phyloP scores from a whole-genome alignment of 1,139 yeast genomes.

The Candida freyschussii region DNA sequence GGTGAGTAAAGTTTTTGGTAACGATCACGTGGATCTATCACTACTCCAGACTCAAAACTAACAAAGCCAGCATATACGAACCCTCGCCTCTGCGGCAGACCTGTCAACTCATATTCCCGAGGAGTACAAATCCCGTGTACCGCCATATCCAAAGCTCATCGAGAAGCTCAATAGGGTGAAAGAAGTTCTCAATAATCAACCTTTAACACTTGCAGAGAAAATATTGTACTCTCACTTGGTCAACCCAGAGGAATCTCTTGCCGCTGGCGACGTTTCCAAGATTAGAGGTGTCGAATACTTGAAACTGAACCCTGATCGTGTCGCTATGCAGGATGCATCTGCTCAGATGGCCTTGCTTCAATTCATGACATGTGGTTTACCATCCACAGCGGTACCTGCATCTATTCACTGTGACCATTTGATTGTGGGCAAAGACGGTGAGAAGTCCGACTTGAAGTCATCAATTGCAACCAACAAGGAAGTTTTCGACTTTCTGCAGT shows the following conservation, averaged over 20 bases:
- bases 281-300: slow-evolving; percentile 83
- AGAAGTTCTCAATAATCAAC: slow-evolving; percentile 58
- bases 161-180: slow-evolving; percentile 60
- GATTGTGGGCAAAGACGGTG: slow-evolving; percentile 94
- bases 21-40: slow-evolving; percentile 1
- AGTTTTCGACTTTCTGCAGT: slow-evolving; percentile 86
- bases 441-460: slow-evolving; percentile 63
- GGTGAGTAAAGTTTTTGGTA: slow-evolving; percentile 9
- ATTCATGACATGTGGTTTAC: slow-evolving; percentile 93
- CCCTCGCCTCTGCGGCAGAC: slow-evolving; percentile 20
- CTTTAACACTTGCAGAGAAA: slow-evolving; percentile 90
- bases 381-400: slow-evolving; percentile 83
- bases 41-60: slow-evolving; percentile 3
- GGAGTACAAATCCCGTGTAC: slow-evolving; percentile 65
- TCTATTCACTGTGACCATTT: slow-evolving; percentile 97
- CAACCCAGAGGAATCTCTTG: slow-evolving; percentile 74
- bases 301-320: slow-evolving; percentile 94
- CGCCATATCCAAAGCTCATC: slow-evolving; percentile 79
- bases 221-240: slow-evolving; percentile 87
- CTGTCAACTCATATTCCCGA: slow-evolving; percentile 42
- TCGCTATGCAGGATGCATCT: slow-evolving; percentile 98
- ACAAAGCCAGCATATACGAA: slow-evolving; percentile 14
- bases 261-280: slow-evolving; percentile 43
- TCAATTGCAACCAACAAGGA: slow-evolving; percentile 86
- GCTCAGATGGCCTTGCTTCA: slow-evolving; percentile 97